A percentile compares a stretch with the other conserved stretches of the same genome.
Evolutionary conservation across 2,329 filamentous ascomycete species (phyloP).

Genomic region (Fusarium sp.): DNA sequence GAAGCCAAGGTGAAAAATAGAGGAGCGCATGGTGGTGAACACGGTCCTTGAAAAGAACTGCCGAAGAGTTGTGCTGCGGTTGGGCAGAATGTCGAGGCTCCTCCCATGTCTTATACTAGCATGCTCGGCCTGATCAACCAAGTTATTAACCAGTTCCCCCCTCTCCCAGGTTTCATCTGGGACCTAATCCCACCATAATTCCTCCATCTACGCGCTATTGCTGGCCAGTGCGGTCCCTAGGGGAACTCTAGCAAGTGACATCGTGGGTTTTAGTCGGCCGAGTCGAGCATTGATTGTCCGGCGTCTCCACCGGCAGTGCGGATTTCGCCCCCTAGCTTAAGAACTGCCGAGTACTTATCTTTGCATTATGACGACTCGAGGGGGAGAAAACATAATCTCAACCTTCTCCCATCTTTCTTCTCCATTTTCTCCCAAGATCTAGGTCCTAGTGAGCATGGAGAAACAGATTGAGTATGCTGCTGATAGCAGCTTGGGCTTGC

Average conservation of each 20-base stretch:
- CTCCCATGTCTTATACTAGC: neutral
- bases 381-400: neutral
- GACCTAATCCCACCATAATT: neutral
- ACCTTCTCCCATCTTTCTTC: neutral
- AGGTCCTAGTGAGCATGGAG: neutral
- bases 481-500: neutral
- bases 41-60: neutral
- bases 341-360: constrained; percentile 7
- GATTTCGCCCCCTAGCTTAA: neutral
- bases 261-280: neutral
- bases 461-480: neutral
- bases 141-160: neutral
- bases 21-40: neutral
- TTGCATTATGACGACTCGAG: neutral
- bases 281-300: constrained; percentile 2
- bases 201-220: neutral
- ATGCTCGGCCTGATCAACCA: neutral
- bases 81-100: neutral
- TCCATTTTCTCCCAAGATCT: neutral
- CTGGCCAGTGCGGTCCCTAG: neutral
- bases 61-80: neutral
- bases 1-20: neutral
- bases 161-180: neutral
- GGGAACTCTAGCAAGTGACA: neutral
- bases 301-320: neutral